Conservation (phyloP, 106 monocot genomes). For the Amphibolis antarctica region DNA sequence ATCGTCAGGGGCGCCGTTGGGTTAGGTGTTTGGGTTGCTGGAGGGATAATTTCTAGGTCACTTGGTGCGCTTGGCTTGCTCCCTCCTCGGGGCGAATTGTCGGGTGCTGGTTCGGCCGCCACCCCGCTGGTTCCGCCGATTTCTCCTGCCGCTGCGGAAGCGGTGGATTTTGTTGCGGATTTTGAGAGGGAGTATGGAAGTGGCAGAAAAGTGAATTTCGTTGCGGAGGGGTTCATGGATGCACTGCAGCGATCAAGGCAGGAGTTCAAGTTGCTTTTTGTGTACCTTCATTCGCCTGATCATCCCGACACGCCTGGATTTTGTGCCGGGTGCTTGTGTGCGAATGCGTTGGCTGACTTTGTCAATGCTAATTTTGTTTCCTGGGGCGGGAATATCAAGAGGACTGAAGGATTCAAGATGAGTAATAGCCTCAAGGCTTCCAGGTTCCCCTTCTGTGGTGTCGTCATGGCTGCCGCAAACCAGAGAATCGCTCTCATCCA, state of each 20-base stretch:
- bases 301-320: constrained; percentile 78
- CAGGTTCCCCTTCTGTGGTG: constrained; percentile 80
- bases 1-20: constrained; percentile 48
- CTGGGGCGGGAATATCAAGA: constrained; percentile 89
- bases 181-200: constrained; percentile 53
- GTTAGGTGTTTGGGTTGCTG: constrained; percentile 62
- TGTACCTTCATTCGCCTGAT: constrained; percentile 90
- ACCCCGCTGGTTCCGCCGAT: constrained; percentile 17
- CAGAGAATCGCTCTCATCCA: constrained; percentile 63
- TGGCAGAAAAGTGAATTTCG: constrained; percentile 37
- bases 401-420: constrained; percentile 95
- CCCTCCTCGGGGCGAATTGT: constrained; percentile 8
- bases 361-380: constrained; percentile 80
- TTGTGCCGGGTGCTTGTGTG: constrained; percentile 49
- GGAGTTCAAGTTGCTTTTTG: constrained; percentile 76
- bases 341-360: constrained; percentile 49
- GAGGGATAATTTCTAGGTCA: constrained; percentile 58
- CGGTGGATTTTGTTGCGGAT: constrained; percentile 41
- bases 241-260: constrained; percentile 72
- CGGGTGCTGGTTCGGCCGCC: neutral
- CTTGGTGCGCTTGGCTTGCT: constrained; percentile 43
- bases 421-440: constrained; percentile 91
- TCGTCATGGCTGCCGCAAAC: constrained; percentile 68
- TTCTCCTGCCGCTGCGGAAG: constrained; percentile 54
- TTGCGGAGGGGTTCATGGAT: constrained; percentile 74